Evolutionary conservation across 352 stramenopile species (phyloP), one percentile per base, ranked within the genome.

Genomic region (Globisporangium megalacanthum): DNA sequence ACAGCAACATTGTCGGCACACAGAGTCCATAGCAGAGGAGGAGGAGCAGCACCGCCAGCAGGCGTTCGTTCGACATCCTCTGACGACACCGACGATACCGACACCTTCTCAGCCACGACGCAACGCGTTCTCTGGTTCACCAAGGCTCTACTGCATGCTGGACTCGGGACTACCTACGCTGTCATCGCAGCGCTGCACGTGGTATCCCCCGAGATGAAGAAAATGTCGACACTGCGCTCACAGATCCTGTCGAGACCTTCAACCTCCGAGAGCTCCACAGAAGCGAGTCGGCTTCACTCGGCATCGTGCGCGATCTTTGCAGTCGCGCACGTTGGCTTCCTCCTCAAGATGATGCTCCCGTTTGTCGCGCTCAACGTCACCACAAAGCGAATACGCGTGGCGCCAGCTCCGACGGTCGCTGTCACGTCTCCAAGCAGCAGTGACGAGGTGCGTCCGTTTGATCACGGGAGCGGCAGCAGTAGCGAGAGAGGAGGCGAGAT

Each of bases 241-340:
- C 53, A 44, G 13, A 45, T 59, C 31, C 17, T 59, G 13, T 15
- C 0, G 29, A 33, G 39, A 19, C 1, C 42, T 47, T 17, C 42
- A 47, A 19, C 2, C n/a, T 17, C 14, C 15, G 42, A 47, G 15
- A 47, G 13, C 11, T 7, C 22, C 4, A 20, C 2, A 7, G 1
- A 20, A 41, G 25, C 36, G 48, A 41, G 29, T 25, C 15, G 2
- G 4, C 22, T 29, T 14, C 46, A 49, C 48, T 9, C 52, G 15
- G 46, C 19, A 15, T 49, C 55, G 20, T 61, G 46, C 15, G 35
- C 36, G 14, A 17, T 49, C 15, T 51, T 51, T 36, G 48, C 39
- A 6, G 44, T 36, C 9, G 9, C 45, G 9, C 39, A 61, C 56
- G n/a, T 56, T 31, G 48, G 37, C 0, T 51, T 42, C 2, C 10